phyloP scores from a whole-genome alignment of 345 rosid species.

The Camelina laxa region DNA sequence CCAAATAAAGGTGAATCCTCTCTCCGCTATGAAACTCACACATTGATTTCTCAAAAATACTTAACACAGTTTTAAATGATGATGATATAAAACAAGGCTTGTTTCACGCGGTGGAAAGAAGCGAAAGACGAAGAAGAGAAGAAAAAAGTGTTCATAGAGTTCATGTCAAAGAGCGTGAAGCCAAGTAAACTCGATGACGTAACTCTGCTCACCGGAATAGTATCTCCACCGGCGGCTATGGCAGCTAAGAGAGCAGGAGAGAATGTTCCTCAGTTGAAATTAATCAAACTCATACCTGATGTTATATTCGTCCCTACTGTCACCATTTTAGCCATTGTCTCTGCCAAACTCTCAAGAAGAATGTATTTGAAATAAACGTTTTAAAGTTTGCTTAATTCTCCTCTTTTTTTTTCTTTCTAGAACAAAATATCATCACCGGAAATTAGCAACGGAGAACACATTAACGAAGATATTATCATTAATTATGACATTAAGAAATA shows the following conservation, averaged over 20 bases:
- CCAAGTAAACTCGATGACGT: conserved; percentile 64
- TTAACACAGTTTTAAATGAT: conserved; percentile 16
- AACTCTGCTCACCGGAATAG: conserved; percentile 63
- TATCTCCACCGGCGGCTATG: conserved; percentile 86
- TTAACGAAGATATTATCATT: too few species aligned
- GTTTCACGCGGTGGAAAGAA: conserved; percentile 51
- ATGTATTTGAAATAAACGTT: conserved; percentile 43
- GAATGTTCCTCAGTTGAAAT: conserved; percentile 67
- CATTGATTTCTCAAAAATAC: not conserved
- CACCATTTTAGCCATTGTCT: conserved; percentile 64
- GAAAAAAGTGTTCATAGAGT: conserved; percentile 50
- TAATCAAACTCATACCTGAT: conserved; percentile 73
- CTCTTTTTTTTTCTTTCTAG: not conserved
- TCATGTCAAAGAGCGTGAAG: conserved; percentile 50
- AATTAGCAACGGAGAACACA: not conserved
- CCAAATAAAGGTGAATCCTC: conserved; percentile 54
- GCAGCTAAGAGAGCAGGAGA: conserved; percentile 86
- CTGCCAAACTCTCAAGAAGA: conserved; percentile 74
- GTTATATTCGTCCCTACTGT: conserved; percentile 75
- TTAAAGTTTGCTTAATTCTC: not conserved
- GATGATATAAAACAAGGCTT: conserved; percentile 48
- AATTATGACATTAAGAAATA: too few species aligned
- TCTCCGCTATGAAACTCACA: not conserved
- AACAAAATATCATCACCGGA: not conserved
- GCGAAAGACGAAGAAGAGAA: conserved; percentile 38